A percentile compares a stretch with the other conserved stretches of the same genome.
phyloP scores from a whole-genome alignment of 1,284 basidiomycete species.

The Ceratobasidium sp. region DNA sequence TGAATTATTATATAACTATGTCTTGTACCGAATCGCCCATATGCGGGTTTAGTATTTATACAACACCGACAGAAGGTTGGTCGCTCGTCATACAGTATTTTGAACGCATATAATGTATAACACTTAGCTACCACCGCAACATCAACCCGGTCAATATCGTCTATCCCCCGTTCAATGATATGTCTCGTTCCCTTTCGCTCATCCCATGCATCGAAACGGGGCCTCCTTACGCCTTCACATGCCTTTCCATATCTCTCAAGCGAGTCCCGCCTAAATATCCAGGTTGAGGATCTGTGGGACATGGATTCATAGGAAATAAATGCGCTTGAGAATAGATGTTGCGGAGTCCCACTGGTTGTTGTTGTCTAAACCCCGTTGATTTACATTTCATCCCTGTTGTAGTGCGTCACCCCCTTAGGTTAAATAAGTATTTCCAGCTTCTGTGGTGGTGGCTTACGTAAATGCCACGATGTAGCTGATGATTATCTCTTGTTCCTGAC shows the following conservation, averaged over 20 bases:
- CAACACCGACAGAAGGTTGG: too few relatives aligned
- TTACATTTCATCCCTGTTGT: not conserved
- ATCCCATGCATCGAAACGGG: conserved; percentile 1
- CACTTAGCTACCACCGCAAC: not conserved
- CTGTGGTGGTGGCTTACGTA: too few relatives aligned
- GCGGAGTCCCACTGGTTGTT: not conserved
- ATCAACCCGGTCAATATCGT: not conserved
- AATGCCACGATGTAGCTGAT: too few relatives aligned
- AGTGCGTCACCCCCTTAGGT: too few relatives aligned
- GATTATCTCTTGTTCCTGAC: too few relatives aligned
- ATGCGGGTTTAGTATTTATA: too few relatives aligned
- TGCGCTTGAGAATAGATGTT: not conserved
- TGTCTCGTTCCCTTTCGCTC: not conserved
- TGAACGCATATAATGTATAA: conserved; percentile 1
- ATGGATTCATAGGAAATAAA: not conserved
- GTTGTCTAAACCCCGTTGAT: not conserved
- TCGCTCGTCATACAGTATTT: not conserved
- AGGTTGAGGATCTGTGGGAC: not conserved
- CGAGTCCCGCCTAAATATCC: not conserved
- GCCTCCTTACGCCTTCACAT: not conserved
- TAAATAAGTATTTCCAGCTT: too few relatives aligned
- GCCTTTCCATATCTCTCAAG: not conserved
- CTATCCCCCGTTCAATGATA: not conserved
- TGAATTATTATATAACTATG: too few relatives aligned
- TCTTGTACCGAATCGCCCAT: too few relatives aligned